phyloP scores from a whole-genome alignment of 345 rosid species.

The Turritis glabra region DNA sequence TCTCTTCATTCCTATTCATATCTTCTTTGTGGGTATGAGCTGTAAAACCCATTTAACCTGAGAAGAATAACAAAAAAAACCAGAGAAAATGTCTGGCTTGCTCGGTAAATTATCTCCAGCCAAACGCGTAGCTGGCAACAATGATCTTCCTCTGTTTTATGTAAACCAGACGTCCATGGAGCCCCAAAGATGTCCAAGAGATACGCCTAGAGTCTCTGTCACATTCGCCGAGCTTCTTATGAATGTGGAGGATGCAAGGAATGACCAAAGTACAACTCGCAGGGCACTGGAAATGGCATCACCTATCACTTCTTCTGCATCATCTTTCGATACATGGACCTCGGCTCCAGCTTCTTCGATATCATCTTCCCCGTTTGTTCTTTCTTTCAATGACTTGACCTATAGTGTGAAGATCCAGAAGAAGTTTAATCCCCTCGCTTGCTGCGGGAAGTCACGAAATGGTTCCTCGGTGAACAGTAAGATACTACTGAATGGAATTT shows the following conservation, averaged over 20 bases:
- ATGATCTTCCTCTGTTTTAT: conserved; percentile 45
- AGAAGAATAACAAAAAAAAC: not conserved
- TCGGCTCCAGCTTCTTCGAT: conserved; percentile 45
- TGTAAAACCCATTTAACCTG: conserved; percentile 9
- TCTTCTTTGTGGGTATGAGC: conserved; percentile 33
- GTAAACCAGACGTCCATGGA: conserved; percentile 41
- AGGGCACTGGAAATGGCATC: conserved; percentile 48
- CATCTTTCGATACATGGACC: conserved; percentile 39
- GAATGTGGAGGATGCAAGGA: conserved; percentile 59
- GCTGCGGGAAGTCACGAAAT: conserved; percentile 31
- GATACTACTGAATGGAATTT: conserved; percentile 52
- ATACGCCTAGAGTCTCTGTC: conserved; percentile 42
- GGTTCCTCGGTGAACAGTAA: conserved; percentile 37
- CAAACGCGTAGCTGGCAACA: conserved; percentile 24
- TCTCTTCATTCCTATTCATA: conserved; percentile 31
- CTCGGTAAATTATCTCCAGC: conserved; percentile 37
- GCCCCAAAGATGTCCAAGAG: conserved; percentile 44
- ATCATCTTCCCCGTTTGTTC: conserved; percentile 61
- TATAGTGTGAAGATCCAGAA: conserved; percentile 61
- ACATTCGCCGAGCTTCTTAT: conserved; percentile 66
- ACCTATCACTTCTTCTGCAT: conserved; percentile 38
- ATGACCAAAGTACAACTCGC: conserved; percentile 30
- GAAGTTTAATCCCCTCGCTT: conserved; percentile 43
- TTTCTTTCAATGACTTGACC: conserved; percentile 63
- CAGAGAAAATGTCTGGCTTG: conserved; percentile 39